phyloP scores from a whole-genome alignment of 208 protist genomes.

The Trypanosoma lewisi region DNA sequence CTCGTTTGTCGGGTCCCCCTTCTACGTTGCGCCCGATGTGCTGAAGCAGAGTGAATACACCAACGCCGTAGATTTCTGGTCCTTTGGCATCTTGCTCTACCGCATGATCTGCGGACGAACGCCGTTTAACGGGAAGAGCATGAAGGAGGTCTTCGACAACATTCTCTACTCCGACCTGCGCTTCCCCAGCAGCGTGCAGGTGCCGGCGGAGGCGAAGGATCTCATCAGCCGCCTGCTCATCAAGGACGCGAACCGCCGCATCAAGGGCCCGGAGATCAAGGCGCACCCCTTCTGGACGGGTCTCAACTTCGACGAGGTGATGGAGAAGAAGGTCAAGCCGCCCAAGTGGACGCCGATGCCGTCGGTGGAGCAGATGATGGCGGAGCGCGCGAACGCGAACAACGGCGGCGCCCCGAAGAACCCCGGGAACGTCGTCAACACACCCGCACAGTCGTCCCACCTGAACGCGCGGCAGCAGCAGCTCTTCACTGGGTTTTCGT shows the following conservation, averaged over 20 bases:
- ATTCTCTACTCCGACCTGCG: slow-evolving; percentile 90
- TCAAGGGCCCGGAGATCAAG: slow-evolving; percentile 87
- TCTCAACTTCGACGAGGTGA: slow-evolving; percentile 88
- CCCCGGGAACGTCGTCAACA: slow-evolving; percentile 82
- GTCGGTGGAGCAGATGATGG: slow-evolving; percentile 79
- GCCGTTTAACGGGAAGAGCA: slow-evolving; percentile 93
- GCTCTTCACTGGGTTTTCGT: slow-evolving; percentile 90
- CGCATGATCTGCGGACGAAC: slow-evolving; percentile 95
- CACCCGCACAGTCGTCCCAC: slow-evolving; percentile 73
- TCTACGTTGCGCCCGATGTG: slow-evolving; percentile 95
- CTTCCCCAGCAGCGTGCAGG: slow-evolving; percentile 85
- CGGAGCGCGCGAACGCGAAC: slow-evolving; percentile 25
- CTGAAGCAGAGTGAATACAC: slow-evolving; percentile 93
- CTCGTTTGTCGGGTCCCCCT: slow-evolving; percentile 92
- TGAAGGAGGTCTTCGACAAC: slow-evolving; percentile 92
- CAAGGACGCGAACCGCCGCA: slow-evolving; percentile 85
- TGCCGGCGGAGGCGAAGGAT: slow-evolving; percentile 87
- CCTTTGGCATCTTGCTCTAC: slow-evolving; percentile 97
- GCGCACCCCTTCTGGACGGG: slow-evolving; percentile 90
- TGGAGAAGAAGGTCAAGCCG: slow-evolving; percentile 75
- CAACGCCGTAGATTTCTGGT: slow-evolving; percentile 97
- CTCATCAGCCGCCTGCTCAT: slow-evolving; percentile 89
- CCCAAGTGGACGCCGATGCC: slow-evolving; percentile 86
- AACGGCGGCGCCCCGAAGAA: slow-evolving; percentile 49
- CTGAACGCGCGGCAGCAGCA: slow-evolving; percentile 85